Conservation (phyloP, 2,329 filamentous ascomycete genomes). For the Monilinia fructigena region DNA sequence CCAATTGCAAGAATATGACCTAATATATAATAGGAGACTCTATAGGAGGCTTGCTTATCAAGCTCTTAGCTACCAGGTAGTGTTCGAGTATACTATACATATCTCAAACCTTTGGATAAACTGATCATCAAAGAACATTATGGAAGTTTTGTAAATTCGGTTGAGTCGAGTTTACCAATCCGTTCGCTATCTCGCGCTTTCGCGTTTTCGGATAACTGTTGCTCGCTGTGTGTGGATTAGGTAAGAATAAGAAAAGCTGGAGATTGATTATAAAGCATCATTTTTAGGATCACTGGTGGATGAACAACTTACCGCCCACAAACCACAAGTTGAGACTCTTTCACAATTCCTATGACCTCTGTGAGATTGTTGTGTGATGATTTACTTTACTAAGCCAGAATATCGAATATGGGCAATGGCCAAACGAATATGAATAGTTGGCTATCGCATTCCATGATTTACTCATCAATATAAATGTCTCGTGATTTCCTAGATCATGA, state of each 20-base stretch:
- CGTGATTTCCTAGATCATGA: too few relatives aligned
- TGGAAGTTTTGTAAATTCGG: not conserved
- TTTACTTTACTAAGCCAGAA: too few relatives aligned
- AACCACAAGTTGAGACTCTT: not conserved
- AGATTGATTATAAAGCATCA: not conserved
- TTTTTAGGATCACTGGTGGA: not conserved
- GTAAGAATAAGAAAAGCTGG: not conserved
- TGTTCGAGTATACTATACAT: not conserved
- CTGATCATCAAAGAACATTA: not conserved
- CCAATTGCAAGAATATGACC: not conserved
- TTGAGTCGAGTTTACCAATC: not conserved
- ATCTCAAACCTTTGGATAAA: not conserved
- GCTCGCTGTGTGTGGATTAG: not conserved
- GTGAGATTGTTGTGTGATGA: too few relatives aligned
- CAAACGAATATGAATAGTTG: too few relatives aligned
- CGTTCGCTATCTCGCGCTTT: not conserved
- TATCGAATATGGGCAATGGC: too few relatives aligned
- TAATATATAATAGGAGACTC: not conserved
- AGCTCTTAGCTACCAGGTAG: not conserved
- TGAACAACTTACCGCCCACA: not conserved
- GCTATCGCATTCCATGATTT: too few relatives aligned
- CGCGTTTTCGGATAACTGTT: not conserved
- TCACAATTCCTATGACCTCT: not conserved
- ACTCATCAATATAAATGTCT: too few relatives aligned
- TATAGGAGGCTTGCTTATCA: not conserved